Conservation (phyloP, 2,329 filamentous ascomycete genomes). For the Ceratocystis cacaofunesta region DNA sequence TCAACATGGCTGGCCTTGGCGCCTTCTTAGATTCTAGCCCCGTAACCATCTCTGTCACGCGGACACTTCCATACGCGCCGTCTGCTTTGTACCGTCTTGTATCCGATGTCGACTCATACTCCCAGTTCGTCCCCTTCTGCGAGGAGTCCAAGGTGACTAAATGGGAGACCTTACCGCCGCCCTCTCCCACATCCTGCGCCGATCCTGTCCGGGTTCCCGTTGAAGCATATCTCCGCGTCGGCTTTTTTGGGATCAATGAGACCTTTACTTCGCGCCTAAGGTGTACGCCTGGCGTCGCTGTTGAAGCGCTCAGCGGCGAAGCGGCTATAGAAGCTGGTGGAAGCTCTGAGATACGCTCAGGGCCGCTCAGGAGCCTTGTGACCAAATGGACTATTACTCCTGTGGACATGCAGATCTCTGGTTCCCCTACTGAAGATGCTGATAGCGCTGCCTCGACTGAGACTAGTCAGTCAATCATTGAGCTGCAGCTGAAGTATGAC, state of each 20-base stretch:
- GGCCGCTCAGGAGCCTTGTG: slow-evolving; percentile 51
- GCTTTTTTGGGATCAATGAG: slow-evolving; percentile 73
- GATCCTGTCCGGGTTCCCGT: slow-evolving; percentile 45
- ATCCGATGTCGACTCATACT: slow-evolving; percentile 75
- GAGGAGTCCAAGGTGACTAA: slow-evolving; percentile 59
- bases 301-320: slow-evolving; percentile 62
- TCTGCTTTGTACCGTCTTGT: slow-evolving; percentile 67
- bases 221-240: slow-evolving; percentile 64
- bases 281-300: slow-evolving; percentile 56
- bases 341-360: slow-evolving; percentile 22
- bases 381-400: slow-evolving; percentile 54
- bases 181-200: slow-evolving; percentile 24
- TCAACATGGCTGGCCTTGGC: slow-evolving; percentile 21
- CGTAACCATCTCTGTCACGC: slow-evolving; percentile 50
- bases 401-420: slow-evolving; percentile 22
- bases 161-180: slow-evolving; percentile 29
- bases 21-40: slow-evolving; percentile 32
- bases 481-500: slow-evolving; percentile 61
- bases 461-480: slow-evolving; percentile 48
- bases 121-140: slow-evolving; percentile 84
- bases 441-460: slow-evolving; percentile 19
- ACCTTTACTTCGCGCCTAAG: slow-evolving; percentile 66
- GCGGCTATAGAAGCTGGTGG: slow-evolving; percentile 29
- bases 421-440: slow-evolving; percentile 24
- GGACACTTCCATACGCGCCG: slow-evolving; percentile 61